A percentile compares a stretch with the other conserved stretches of the same genome.
These are phyloP conservation scores for Beauveria asiatica DNA, from an alignment of 2,329 filamentous ascomycete genomes.

Conservation along the genomic window DNA sequence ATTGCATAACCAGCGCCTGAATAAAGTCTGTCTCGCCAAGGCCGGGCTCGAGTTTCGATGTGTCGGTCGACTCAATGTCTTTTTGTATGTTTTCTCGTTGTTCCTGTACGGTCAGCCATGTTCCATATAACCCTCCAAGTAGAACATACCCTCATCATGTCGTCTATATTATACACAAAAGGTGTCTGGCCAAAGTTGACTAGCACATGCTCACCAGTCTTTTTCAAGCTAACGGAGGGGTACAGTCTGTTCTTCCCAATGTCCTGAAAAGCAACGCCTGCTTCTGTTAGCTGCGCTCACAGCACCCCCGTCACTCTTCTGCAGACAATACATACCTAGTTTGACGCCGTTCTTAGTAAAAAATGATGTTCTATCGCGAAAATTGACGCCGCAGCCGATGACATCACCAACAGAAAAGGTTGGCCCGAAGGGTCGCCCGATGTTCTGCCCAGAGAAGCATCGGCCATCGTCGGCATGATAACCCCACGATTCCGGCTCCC, in stretches of 20 bases:
- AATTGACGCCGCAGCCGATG: slow-evolving; percentile 60
- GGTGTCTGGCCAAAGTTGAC: slow-evolving; percentile 64
- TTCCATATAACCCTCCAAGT: not conserved
- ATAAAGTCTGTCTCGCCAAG: slow-evolving; percentile 70
- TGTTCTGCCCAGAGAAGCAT: slow-evolving; percentile 47
- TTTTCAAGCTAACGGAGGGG: slow-evolving; percentile 58
- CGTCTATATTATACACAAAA: slow-evolving; percentile 88
- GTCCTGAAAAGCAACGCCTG: slow-evolving; percentile 64
- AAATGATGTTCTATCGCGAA: slow-evolving; percentile 54
- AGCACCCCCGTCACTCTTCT: not conserved
- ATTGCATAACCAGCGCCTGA: slow-evolving; percentile 75
- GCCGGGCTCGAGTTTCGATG: slow-evolving; percentile 52
- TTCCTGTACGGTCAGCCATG: slow-evolving; percentile 31
- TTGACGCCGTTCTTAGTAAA: slow-evolving; percentile 58
- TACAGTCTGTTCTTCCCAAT: slow-evolving; percentile 56
- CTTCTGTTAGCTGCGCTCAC: not conserved
- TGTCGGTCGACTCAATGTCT: slow-evolving; percentile 50
- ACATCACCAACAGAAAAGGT: slow-evolving; percentile 48
- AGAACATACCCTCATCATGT: slow-evolving; percentile 61
- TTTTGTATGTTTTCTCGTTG: slow-evolving; percentile 51
- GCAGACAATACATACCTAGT: slow-evolving; percentile 35
- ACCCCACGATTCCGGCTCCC: slow-evolving; percentile 60
- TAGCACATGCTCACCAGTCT: slow-evolving; percentile 50
- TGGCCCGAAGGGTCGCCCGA: slow-evolving; percentile 49
- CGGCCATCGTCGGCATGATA: slow-evolving; percentile 63